Conservation (phyloP, 2,329 filamentous ascomycete genomes). For the Fusarium circinatum region DNA sequence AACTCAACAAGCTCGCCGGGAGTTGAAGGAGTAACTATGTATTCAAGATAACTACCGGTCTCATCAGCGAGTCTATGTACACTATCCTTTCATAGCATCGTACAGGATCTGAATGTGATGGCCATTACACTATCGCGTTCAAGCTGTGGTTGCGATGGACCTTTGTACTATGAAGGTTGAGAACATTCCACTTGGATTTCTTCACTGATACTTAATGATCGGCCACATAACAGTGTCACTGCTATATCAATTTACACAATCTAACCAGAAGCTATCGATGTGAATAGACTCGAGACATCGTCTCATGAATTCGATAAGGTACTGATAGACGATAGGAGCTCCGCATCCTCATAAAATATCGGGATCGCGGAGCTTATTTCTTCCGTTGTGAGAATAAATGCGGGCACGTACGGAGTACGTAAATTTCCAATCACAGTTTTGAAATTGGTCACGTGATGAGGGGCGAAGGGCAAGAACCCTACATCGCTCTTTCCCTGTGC, state of each 20-base stretch:
- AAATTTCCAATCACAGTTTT: background rate
- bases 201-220: background rate
- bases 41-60: background rate
- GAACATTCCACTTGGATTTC: background rate
- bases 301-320: too few relatives aligned
- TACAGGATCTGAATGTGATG: background rate
- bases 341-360: background rate
- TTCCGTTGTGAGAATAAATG: background rate
- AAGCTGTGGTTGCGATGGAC: background rate
- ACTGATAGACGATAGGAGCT: too few relatives aligned
- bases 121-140: background rate
- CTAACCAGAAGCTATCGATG: background rate
- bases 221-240: background rate
- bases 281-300: background rate
- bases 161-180: background rate
- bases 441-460: background rate
- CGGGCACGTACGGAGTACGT: background rate
- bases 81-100: background rate
- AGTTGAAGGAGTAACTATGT: background rate
- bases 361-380: constrained; percentile 12
- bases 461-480: constrained; percentile 53
- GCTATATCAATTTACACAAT: background rate
- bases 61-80: background rate
- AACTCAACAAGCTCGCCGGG: background rate
- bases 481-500: constrained; percentile 27